Percentiles rank a stretch among this genome's conserved stretches.
Evolutionary conservation across 345 rosid genomes (phyloP).

Genomic region (Anacardium occidentale): DNA sequence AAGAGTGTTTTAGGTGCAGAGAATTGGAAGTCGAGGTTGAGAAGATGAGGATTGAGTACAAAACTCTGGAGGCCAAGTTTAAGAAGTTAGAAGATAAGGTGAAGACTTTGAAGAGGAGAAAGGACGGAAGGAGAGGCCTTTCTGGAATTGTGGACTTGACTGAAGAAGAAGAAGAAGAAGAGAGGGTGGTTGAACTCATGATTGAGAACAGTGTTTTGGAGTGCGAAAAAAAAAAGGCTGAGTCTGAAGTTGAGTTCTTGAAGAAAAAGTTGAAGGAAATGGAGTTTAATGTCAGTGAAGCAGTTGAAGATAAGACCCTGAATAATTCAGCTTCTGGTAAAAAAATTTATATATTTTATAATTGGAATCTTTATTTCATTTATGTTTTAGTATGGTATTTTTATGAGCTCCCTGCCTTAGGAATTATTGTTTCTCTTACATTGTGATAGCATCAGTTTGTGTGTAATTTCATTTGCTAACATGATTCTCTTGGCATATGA

Average conservation of each 20-base stretch:
- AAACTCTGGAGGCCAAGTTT: slow-evolving; percentile 33
- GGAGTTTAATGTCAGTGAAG: slow-evolving; percentile 24
- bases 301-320: slow-evolving; percentile 16
- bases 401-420: neutral
- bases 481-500: neutral
- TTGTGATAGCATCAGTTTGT: neutral
- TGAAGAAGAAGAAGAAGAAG: slow-evolving; percentile 30
- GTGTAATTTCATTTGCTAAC: neutral
- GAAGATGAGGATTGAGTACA: slow-evolving; percentile 32
- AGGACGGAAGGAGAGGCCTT: slow-evolving; percentile 7
- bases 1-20: slow-evolving; percentile 15
- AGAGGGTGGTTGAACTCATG: slow-evolving; percentile 40
- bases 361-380: neutral
- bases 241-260: slow-evolving; percentile 47
- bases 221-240: slow-evolving; percentile 49
- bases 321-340: too few relatives aligned
- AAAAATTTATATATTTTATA: too few relatives aligned
- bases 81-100: slow-evolving; percentile 33
- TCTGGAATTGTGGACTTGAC: slow-evolving; percentile 35
- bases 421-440: neutral
- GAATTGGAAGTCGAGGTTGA: slow-evolving; percentile 41
- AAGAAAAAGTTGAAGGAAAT: slow-evolving; percentile 52
- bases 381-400: neutral
- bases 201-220: slow-evolving; percentile 44
- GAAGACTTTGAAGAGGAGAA: neutral